These are phyloP conservation scores for Pestalotiopsis sp. DNA, from an alignment of 2,329 filamentous ascomycete genomes.

Conservation along the genomic window DNA sequence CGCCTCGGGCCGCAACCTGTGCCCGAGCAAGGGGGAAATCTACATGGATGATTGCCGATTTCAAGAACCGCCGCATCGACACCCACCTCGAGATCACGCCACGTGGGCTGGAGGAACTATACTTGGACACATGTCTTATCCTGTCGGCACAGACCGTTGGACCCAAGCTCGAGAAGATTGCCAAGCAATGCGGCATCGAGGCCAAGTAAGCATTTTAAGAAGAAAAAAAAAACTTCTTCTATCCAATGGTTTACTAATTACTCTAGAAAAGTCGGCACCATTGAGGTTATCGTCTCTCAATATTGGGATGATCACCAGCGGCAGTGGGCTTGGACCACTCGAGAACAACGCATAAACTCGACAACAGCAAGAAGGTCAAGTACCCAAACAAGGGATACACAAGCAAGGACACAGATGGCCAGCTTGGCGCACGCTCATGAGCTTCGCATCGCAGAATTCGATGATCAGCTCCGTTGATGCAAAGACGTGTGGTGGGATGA, in stretches of 20 bases:
- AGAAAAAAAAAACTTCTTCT: too few species aligned
- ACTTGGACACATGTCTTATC: slow-evolving; percentile 46
- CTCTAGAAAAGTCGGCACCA: too few species aligned
- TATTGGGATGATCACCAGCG: too few species aligned
- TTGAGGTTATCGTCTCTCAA: too few species aligned
- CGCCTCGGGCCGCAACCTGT: too few species aligned
- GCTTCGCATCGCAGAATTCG: neutral
- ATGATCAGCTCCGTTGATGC: slow-evolving; percentile 13
- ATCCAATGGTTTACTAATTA: too few species aligned
- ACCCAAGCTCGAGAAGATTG: neutral
- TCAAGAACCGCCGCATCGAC: too few species aligned
- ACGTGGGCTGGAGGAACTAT: slow-evolving; percentile 40
- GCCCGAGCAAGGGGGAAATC: too few species aligned
- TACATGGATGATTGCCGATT: too few species aligned
- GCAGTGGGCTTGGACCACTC: neutral
- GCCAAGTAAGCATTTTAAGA: too few species aligned
- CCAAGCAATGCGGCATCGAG: too few species aligned
- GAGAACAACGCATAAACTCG: neutral
- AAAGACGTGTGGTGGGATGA: too few species aligned
- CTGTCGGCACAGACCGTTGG: slow-evolving; percentile 15
- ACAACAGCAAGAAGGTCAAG: neutral
- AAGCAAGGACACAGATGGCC: neutral
- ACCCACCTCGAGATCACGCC: neutral
- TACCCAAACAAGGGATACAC: slow-evolving; percentile 14
- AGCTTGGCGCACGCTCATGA: neutral